phyloP scores from a whole-genome alignment of 2,329 filamentous ascomycete genomes.

The Ophiognomonia clavigignenti-juglandacearum region DNA sequence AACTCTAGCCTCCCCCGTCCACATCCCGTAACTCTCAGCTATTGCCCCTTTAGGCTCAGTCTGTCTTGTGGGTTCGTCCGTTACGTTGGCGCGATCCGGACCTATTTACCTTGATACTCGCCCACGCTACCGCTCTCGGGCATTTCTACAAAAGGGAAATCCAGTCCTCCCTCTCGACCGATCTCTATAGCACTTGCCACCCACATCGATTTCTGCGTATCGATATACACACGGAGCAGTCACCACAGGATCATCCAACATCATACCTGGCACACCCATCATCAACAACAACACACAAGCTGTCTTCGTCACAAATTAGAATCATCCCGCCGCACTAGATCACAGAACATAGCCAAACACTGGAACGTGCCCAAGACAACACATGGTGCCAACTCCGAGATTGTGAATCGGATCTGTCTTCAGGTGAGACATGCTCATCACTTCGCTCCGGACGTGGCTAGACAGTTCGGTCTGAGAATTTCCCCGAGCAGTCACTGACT shows the following conservation, averaged over 20 bases:
- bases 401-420: conserved; percentile 5
- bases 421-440: conserved; percentile 13
- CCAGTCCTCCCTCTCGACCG: conserved; percentile 8
- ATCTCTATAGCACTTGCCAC: background rate
- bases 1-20: conserved; percentile 8
- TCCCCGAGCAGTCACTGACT: conserved; percentile 12
- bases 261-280: too few species aligned
- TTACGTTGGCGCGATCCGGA: conserved; percentile 13
- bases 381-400: background rate
- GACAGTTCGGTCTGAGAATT: background rate
- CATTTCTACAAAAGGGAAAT: conserved; percentile 15
- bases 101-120: conserved; percentile 4
- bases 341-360: too few species aligned
- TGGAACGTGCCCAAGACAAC: background rate
- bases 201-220: too few species aligned
- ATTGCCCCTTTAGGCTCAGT: conserved; percentile 15
- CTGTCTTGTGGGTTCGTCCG: conserved; percentile 12
- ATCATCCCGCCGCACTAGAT: too few species aligned
- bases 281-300: too few species aligned
- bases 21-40: conserved; percentile 14
- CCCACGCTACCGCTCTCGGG: conserved; percentile 10
- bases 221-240: background rate
- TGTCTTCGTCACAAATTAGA: too few species aligned
- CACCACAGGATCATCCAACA: background rate
- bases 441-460: background rate